Percentiles rank a stretch among this genome's conserved stretches.
These are phyloP conservation scores for Gaeumannomyces tritici DNA, from an alignment of 2,329 filamentous ascomycete species.

Conservation along the genomic window DNA sequence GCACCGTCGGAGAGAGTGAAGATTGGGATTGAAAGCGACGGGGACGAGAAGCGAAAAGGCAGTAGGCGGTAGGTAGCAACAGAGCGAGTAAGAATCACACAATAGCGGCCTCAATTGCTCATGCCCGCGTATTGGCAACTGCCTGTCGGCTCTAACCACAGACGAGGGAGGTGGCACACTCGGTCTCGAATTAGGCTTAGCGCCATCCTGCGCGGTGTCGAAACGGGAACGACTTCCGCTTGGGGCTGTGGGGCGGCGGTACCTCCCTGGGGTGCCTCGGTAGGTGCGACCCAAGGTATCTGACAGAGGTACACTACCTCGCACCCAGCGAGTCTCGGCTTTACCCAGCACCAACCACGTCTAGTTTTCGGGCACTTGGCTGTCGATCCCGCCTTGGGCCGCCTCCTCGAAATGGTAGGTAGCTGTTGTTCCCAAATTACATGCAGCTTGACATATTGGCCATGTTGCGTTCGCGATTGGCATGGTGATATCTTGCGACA, in stretches of 20 bases:
- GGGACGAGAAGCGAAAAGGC: not conserved
- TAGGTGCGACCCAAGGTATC: too few species aligned
- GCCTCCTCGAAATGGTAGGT: not conserved
- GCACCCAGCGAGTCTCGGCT: not conserved
- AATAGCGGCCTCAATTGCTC: not conserved
- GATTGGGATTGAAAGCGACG: not conserved
- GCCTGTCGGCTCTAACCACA: not conserved
- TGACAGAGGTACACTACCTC: too few species aligned
- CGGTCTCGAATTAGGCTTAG: conserved; percentile 26
- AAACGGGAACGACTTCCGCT: not conserved
- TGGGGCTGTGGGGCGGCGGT: not conserved
- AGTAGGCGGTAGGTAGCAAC: not conserved
- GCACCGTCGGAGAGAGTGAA: not conserved
- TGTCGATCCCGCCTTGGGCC: not conserved
- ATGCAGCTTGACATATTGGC: not conserved
- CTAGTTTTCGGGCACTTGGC: not conserved
- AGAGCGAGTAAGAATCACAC: not conserved
- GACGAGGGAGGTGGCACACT: conserved; percentile 9
- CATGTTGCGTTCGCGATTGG: not conserved
- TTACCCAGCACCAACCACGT: not conserved
- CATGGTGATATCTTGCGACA: not conserved
- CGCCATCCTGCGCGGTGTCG: conserved; percentile 8
- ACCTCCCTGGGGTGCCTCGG: too few species aligned
- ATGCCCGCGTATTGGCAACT: not conserved
- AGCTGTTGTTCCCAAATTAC: not conserved